Conservation (phyloP, 1,139 yeast species). For the Sugiyamaella neomexicana region DNA sequence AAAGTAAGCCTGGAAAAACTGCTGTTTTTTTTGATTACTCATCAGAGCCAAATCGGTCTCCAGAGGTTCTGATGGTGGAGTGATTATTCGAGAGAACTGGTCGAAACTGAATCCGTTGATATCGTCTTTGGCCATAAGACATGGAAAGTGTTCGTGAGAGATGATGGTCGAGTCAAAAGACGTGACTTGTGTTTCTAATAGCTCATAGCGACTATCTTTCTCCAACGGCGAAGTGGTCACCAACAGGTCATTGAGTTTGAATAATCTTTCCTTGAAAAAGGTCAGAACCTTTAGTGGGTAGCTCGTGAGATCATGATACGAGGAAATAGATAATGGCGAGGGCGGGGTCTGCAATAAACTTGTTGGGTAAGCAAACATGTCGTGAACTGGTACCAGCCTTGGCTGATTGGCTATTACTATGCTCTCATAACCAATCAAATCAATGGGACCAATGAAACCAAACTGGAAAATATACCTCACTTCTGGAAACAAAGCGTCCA, state of each 20-base stretch:
- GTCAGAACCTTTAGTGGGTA: conserved; percentile 40
- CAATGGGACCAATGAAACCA: conserved; percentile 43
- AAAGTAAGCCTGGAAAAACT: conserved; percentile 33
- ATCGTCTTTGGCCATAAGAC: conserved; percentile 15
- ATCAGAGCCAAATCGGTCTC: conserved; percentile 14
- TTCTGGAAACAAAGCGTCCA: conserved; percentile 45
- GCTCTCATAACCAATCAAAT: conserved; percentile 35
- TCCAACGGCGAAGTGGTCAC: conserved; percentile 37
- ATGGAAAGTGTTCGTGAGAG: conserved; percentile 30
- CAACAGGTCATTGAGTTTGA: conserved; percentile 35
- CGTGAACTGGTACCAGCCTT: conserved; percentile 1
- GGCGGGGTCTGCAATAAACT: conserved; percentile 6
- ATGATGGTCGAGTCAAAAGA: conserved; percentile 27
- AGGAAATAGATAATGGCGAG: conserved; percentile 10
- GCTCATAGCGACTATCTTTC: conserved; percentile 30
- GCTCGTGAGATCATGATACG: conserved; percentile 25
- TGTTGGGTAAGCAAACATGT: conserved; percentile 5
- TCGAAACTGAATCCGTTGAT: conserved; percentile 17
- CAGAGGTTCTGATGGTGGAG: conserved; percentile 16
- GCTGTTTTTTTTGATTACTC: conserved; percentile 20
- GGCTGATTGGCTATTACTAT: conserved; percentile 20
- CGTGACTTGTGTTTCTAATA: conserved; percentile 35
- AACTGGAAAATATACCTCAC: conserved; percentile 42
- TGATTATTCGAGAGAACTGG: conserved; percentile 18
- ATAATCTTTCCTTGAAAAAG: conserved; percentile 40